These are phyloP conservation scores for Crithidia fasciculata DNA, from an alignment of 208 protist species.

Conservation along the genomic window DNA sequence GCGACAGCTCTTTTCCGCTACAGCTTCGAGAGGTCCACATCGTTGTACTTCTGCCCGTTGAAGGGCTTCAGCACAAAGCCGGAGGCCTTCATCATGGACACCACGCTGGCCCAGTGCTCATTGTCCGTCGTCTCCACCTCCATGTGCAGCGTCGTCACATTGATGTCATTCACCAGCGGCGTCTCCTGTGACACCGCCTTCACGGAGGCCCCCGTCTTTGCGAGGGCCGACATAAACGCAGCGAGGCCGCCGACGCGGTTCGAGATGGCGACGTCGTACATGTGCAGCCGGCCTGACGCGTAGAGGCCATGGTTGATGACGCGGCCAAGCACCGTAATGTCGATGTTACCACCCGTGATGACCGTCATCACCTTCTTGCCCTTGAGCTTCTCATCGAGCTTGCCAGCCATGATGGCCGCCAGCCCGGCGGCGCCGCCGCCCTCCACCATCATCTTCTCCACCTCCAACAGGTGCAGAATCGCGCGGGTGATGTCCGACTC, in stretches of 20 bases:
- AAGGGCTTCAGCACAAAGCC: slow-evolving; percentile 48
- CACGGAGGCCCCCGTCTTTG: slow-evolving; percentile 62
- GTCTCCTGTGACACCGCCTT: slow-evolving; percentile 87
- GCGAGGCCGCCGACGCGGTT: slow-evolving; percentile 88
- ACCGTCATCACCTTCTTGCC: slow-evolving; percentile 82
- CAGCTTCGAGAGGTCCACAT: slow-evolving; percentile 53
- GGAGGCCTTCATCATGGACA: slow-evolving; percentile 33
- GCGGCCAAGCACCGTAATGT: slow-evolving; percentile 85
- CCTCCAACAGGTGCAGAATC: slow-evolving; percentile 87
- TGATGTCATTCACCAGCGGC: slow-evolving; percentile 63
- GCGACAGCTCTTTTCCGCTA: slow-evolving; percentile 3
- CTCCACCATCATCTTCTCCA: slow-evolving; percentile 91
- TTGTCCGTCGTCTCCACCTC: slow-evolving; percentile 50
- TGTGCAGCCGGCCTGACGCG: slow-evolving; percentile 65
- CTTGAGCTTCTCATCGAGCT: slow-evolving; percentile 50
- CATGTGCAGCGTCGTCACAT: slow-evolving; percentile 59
- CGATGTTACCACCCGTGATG: slow-evolving; percentile 93
- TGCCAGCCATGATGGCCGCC: slow-evolving; percentile 73
- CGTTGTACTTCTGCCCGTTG: slow-evolving; percentile 45
- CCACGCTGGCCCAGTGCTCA: slow-evolving; percentile 47
- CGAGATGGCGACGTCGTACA: slow-evolving; percentile 75
- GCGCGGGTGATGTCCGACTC: slow-evolving; percentile 86
- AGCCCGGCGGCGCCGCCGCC: slow-evolving; percentile 80
- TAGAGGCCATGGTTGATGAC: slow-evolving; percentile 89
- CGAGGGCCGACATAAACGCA: slow-evolving; percentile 47